Conservation (phyloP, 2,329 filamentous ascomycete genomes). For the Aspergillus sp. region DNA sequence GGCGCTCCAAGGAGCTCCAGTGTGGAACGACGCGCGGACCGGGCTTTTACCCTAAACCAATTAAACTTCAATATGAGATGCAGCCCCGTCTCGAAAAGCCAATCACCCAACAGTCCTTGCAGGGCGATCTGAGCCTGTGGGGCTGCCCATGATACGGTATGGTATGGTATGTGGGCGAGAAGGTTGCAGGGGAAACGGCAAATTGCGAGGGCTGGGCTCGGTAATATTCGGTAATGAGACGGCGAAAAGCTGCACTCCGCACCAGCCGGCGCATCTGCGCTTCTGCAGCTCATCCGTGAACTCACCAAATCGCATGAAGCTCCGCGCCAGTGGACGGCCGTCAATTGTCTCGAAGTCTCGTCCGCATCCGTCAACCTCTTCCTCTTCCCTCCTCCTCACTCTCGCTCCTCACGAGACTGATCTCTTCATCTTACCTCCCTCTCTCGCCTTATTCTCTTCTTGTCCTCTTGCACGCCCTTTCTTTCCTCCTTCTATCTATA, state of each 20-base stretch:
- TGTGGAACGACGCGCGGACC: constrained; percentile 21
- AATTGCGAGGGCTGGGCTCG: not conserved
- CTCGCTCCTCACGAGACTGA: constrained; percentile 8
- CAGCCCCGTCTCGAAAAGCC: constrained; percentile 11
- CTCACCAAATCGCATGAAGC: constrained; percentile 14
- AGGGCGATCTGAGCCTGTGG: constrained; percentile 20
- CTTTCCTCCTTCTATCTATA: constrained; percentile 17
- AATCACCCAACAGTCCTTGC: constrained; percentile 23
- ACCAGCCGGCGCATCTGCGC: constrained; percentile 13
- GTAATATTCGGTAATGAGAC: constrained; percentile 17
- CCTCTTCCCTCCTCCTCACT: constrained; percentile 8
- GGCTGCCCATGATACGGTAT: constrained; percentile 10
- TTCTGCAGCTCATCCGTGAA: constrained; percentile 14
- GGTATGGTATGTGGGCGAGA: constrained; percentile 14
- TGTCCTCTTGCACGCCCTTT: not conserved
- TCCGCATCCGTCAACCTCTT: constrained; percentile 18
- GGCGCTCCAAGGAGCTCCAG: constrained; percentile 14
- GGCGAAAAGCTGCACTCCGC: constrained; percentile 12
- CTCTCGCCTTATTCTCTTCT: constrained; percentile 10
- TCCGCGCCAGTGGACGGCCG: constrained; percentile 11
- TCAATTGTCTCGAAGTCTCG: constrained; percentile 3
- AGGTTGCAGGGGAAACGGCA: not conserved
- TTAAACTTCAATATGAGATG: not conserved
- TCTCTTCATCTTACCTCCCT: constrained; percentile 12
- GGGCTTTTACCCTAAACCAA: constrained; percentile 3